Conservation (phyloP, 129 eudicot genomes). For the Oenanthe sinensis region DNA sequence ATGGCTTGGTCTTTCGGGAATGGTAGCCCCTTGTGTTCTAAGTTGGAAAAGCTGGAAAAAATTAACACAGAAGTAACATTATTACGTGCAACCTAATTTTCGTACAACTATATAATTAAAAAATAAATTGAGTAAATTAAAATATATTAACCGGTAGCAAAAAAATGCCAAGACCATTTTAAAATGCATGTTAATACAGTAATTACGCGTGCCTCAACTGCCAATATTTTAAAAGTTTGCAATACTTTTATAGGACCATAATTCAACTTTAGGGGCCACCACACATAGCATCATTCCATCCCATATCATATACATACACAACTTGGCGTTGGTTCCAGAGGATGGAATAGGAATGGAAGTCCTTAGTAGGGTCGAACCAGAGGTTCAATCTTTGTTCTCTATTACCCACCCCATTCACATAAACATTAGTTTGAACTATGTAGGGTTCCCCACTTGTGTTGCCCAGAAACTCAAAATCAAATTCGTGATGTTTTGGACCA, state of each 20-base stretch:
- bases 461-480: constrained; percentile 90
- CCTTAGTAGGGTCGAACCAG: constrained; percentile 92
- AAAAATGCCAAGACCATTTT: background rate
- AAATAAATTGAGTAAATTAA: too few species aligned
- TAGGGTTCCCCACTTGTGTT: constrained; percentile 88
- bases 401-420: constrained; percentile 88
- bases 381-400: constrained; percentile 83
- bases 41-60: constrained; percentile 30
- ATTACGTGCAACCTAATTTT: background rate
- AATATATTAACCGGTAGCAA: too few species aligned
- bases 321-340: constrained; percentile 92
- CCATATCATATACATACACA: constrained; percentile 53
- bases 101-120: too few species aligned
- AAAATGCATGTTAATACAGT: background rate
- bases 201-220: background rate
- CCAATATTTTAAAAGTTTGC: background rate
- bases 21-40: constrained; percentile 48
- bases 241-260: background rate
- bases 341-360: constrained; percentile 72
- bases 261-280: background rate
- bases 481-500: constrained; percentile 79
- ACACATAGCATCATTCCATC: background rate
- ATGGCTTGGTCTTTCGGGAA: constrained; percentile 46
- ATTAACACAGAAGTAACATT: background rate
- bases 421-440: constrained; percentile 80